Evolutionary conservation across 139 green algal species (phyloP), one percentile per base, ranked within the genome.

Genomic region (Micractinium conductrix): DNA sequence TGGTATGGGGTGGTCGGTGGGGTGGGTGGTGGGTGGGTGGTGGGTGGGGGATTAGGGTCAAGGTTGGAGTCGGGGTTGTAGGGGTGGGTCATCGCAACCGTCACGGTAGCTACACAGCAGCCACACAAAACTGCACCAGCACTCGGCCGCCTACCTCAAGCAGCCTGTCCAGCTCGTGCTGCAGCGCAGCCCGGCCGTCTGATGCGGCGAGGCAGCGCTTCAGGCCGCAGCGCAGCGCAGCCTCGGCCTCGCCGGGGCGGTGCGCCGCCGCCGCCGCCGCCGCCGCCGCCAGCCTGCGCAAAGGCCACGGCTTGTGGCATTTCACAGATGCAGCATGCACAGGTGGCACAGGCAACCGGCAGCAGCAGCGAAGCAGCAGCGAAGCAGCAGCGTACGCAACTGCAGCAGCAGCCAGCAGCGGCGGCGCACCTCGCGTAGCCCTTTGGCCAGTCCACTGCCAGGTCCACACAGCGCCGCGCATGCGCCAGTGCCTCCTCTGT

Each of bases 151-250:
- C 48, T 58, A 14, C 48, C 12, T 14, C 48, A 10, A 58, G 48
- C 53, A 62, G 19, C 10, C 53, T 22, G 8, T 62, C 53, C 53
- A 84, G 68, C 55, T 76, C 21, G 42, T 45, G 2, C 63, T 88
- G 71, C 38, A 48, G 37, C 26, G 24, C 28, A 22, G 22, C 35
- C 42, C 28, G 35, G 44, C 43, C 28, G 43, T 3, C 0, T 55
- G 24, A 35, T 78, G 42, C 33, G 38, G 68, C 19, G 48, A 21
- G 68, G n/a, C n/a, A n/a, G n/a, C 28, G 60, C 38, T 48, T 45
- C 2, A 78, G 71, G 5, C 71, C 71, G 6, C 24, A 8, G 1
- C 43, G 43, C 26, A 78, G 71, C 26, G 71, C 71, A 9, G 40
- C 40, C 42, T 78, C 71, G 2, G 71, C 71, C 8, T 55, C 21